Evolutionary conservation across 768 basidiomycete genomes (phyloP), one percentile per base, ranked within the genome.

Genomic region (Galerina sulciceps): DNA sequence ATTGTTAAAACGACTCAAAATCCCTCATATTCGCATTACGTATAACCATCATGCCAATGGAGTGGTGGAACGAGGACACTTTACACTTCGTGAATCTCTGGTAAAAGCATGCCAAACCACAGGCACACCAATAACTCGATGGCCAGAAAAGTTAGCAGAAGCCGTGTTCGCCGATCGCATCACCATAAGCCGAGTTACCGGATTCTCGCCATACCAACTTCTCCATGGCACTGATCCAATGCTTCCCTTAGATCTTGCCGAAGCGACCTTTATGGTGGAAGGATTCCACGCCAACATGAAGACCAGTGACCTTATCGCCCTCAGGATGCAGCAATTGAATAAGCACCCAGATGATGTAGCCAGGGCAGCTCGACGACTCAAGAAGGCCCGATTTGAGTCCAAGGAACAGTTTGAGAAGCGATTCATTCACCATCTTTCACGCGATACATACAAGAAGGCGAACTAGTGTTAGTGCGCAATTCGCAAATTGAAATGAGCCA

Each of bases 21-120:
- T 79, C n/a, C 38, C 44, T 1, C 74, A 78, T 40, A 77, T 80
- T 6, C 37, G 60, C 0, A 79, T 80, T n/a, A 75, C 70, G 0
- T 80, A 79, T 60, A 79, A 79, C 59, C 77, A 73, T 0, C 65
- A 63, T 4, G 75, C 75, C 0, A 77, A 79, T 15, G 71, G 78
- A 0, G 58, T 70, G 0, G 64, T 78, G 2, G 73, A 80, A 52
- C 47, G 55, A 3, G 6, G 42, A 46, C 73, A 74, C 55, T 67
- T 43, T 23, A 55, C 59, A 38, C 50, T 76, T 0, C 59, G 70
- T 0, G 65, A 74, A 48, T 45, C 66, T 0, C 36, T 76, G 0
- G 55, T 74, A n/a, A 76, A 76, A 45, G 59, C 67, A 10, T 65
- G 63, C 38, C 26, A 31, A 31, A 31, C 26, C 4, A 31, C 26